phyloP scores from a whole-genome alignment of 345 rosid genomes.

The Euphorbia peplus region DNA sequence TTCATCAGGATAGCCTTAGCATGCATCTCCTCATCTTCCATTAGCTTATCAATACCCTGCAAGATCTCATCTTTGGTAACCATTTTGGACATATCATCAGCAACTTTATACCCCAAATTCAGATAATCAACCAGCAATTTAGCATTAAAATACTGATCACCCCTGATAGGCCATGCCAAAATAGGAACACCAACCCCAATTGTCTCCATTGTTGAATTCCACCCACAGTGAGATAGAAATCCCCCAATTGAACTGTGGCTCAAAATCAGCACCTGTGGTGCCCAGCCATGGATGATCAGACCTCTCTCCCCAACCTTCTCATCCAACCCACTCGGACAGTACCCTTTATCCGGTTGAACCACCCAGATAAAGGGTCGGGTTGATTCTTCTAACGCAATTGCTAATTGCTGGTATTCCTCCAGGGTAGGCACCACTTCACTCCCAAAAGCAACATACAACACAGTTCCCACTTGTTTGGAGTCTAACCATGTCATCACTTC shows the following conservation, averaged over 20 bases:
- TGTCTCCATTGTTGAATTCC: conserved; percentile 43
- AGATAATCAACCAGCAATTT: conserved; percentile 31
- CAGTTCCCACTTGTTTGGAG: conserved; percentile 21
- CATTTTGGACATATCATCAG: conserved; percentile 20
- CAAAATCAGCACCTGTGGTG: conserved; percentile 40
- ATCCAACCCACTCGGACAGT: conserved; percentile 22
- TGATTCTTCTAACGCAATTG: conserved; percentile 14
- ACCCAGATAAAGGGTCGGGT: conserved; percentile 20
- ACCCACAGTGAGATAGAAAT: conserved; percentile 44
- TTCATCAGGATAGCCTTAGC: conserved; percentile 14
- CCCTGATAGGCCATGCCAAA: conserved; percentile 38
- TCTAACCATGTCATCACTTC: conserved; percentile 32
- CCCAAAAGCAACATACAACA: conserved; percentile 33
- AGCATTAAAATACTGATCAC: conserved; percentile 37
- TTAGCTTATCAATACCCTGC: conserved; percentile 35
- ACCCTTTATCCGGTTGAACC: background rate
- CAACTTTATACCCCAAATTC: conserved; percentile 18
- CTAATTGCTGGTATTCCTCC: conserved; percentile 18
- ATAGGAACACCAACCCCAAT: conserved; percentile 34
- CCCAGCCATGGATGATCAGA: conserved; percentile 40
- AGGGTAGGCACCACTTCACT: conserved; percentile 11
- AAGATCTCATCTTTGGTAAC: conserved; percentile 22
- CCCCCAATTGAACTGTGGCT: conserved; percentile 42
- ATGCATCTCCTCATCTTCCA: conserved; percentile 35
- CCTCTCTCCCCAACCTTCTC: conserved; percentile 30